These are phyloP conservation scores for Penicillium paradoxum DNA, from an alignment of 495 filamentous ascomycete species.

Conservation along the genomic window DNA sequence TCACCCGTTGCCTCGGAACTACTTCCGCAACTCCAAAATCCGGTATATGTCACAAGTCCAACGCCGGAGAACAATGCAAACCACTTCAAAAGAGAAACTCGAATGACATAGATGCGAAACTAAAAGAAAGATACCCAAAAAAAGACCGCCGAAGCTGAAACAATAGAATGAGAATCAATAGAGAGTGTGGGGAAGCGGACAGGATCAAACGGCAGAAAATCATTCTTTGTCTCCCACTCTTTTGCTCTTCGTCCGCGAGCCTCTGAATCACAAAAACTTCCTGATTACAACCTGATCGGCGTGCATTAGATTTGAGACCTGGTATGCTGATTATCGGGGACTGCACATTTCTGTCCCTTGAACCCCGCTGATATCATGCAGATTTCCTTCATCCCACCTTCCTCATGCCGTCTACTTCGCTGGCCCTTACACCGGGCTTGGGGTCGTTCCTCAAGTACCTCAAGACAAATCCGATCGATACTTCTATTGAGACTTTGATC, in stretches of 20 bases:
- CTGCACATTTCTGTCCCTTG: neutral
- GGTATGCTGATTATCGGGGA: neutral
- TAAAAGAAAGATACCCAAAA: constrained; percentile 3
- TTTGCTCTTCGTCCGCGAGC: neutral
- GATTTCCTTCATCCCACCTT: constrained; percentile 21
- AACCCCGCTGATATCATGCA: constrained; percentile 3
- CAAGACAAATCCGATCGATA: constrained; percentile 65
- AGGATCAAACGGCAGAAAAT: constrained; percentile 29
- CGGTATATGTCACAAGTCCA: constrained; percentile 10
- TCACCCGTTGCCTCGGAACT: constrained; percentile 38
- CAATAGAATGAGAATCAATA: constrained; percentile 12
- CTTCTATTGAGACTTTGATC: constrained; percentile 74
- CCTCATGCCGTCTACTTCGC: constrained; percentile 46
- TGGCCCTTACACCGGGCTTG: constrained; percentile 59
- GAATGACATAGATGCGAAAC: constrained; percentile 6
- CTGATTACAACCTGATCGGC: neutral
- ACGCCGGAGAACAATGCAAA: constrained; percentile 1
- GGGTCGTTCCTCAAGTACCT: constrained; percentile 73
- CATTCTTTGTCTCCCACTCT: constrained; percentile 24
- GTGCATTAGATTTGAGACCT: neutral
- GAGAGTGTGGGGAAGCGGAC: constrained; percentile 33
- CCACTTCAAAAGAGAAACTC: constrained; percentile 1
- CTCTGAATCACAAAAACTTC: neutral
- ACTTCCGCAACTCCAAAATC: constrained; percentile 23
- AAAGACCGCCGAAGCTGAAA: constrained; percentile 13